Evolutionary conservation across 805 yeast genomes (phyloP).

Genomic region (Novakomyces olei): DNA sequence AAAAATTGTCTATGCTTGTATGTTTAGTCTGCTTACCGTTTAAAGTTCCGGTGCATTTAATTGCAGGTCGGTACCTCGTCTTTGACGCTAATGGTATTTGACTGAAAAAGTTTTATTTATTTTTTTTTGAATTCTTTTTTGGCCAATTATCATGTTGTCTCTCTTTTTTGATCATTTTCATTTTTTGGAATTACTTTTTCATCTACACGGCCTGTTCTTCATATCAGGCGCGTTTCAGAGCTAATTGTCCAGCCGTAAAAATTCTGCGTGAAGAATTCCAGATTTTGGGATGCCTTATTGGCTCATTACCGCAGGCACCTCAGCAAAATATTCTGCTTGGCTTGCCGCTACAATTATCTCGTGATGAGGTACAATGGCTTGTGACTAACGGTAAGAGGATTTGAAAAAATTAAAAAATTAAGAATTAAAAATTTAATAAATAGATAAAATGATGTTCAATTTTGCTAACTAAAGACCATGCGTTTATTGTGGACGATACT

Average conservation of each 20-base stretch:
- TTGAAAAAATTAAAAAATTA: too few species aligned
- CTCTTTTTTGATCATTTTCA: conserved; percentile 1
- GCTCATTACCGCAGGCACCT: conserved; percentile 74
- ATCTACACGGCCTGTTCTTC: too few species aligned
- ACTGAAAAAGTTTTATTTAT: too few species aligned
- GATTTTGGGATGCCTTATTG: conserved; percentile 55
- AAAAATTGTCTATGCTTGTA: too few species aligned
- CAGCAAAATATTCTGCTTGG: conserved; percentile 83
- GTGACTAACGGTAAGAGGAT: conserved; percentile 15
- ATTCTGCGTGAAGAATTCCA: conserved; percentile 33
- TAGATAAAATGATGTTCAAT: conserved; percentile 19
- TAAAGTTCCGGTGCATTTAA: too few species aligned
- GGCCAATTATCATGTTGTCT: not conserved
- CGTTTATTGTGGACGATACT: conserved; percentile 22
- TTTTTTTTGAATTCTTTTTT: too few species aligned
- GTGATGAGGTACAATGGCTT: conserved; percentile 56
- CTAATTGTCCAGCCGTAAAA: conserved; percentile 24
- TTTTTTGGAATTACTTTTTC: conserved; percentile 4
- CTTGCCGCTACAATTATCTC: conserved; percentile 49
- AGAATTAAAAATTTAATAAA: too few species aligned
- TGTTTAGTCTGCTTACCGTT: too few species aligned
- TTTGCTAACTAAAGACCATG: too few species aligned
- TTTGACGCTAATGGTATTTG: too few species aligned
- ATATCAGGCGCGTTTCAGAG: not conserved
- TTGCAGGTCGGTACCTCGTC: too few species aligned